Percentiles rank a stretch among this genome's conserved stretches.
Conservation (phyloP, 1,139 yeast species). For the Lodderomyces margitis region DNA sequence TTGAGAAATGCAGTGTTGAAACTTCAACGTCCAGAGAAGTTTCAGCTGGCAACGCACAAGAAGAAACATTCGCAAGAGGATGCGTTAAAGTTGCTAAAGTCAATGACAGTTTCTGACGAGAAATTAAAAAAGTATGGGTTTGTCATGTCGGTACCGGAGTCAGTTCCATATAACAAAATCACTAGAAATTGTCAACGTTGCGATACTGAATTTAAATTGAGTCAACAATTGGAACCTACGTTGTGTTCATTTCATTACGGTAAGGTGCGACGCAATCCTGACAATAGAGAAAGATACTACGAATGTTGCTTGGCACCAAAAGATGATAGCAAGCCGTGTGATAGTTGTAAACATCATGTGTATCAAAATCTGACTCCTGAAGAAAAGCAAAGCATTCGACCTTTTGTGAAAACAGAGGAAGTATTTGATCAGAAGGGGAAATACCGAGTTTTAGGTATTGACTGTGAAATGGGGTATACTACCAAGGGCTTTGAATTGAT, state of each 20-base stretch:
- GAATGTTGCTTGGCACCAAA: slow-evolving; percentile 67
- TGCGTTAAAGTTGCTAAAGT: slow-evolving; percentile 29
- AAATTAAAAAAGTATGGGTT: slow-evolving; percentile 45
- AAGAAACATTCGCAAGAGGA: slow-evolving; percentile 18
- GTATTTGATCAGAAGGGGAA: slow-evolving; percentile 22
- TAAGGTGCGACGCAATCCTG: slow-evolving; percentile 33
- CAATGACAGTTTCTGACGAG: slow-evolving; percentile 38
- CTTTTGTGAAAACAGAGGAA: slow-evolving; percentile 45
- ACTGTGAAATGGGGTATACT: slow-evolving; percentile 97
- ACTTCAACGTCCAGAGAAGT: slow-evolving; percentile 32
- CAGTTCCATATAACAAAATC: slow-evolving; percentile 20
- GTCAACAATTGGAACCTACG: slow-evolving; percentile 28
- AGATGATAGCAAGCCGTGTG: slow-evolving; percentile 50
- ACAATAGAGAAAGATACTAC: slow-evolving; percentile 43
- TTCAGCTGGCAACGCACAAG: slow-evolving; percentile 16
- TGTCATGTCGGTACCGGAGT: slow-evolving; percentile 40
- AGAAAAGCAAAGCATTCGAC: slow-evolving; percentile 55
- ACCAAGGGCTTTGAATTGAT: slow-evolving; percentile 83
- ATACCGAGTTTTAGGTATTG: slow-evolving; percentile 66
- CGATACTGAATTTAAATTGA: slow-evolving; percentile 41
- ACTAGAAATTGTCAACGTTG: slow-evolving; percentile 54
- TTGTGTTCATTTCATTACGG: slow-evolving; percentile 45
- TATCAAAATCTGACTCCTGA: slow-evolving; percentile 55
- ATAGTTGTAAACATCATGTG: slow-evolving; percentile 60
- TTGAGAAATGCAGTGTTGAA: slow-evolving; percentile 37